Evolutionary conservation across 2,329 filamentous ascomycete species (phyloP).

Genomic region (Neurospora sp.): DNA sequence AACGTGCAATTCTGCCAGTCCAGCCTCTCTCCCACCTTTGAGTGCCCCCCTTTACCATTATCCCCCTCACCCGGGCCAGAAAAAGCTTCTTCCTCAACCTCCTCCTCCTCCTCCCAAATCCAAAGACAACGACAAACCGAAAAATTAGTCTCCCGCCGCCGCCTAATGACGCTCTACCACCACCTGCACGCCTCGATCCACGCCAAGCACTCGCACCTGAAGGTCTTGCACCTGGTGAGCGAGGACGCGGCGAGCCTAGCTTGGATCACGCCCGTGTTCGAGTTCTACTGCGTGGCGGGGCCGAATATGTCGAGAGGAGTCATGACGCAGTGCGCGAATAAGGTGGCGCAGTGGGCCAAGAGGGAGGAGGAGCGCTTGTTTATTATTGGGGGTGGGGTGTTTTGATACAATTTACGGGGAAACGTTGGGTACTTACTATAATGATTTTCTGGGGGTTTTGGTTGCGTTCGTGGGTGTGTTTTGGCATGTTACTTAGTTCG

Average conservation of each 20-base stretch:
- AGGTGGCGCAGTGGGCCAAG: slow-evolving; percentile 83
- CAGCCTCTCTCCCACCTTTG: slow-evolving; percentile 61
- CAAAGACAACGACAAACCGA: slow-evolving; percentile 9
- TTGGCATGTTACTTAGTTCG: neutral
- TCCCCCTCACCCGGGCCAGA: neutral
- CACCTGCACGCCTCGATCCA: slow-evolving; percentile 79
- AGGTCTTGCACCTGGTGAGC: slow-evolving; percentile 71
- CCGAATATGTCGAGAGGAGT: slow-evolving; percentile 54
- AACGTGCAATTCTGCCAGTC: slow-evolving; percentile 97
- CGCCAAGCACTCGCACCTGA: slow-evolving; percentile 71
- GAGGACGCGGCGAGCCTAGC: slow-evolving; percentile 71
- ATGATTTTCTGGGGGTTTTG: neutral
- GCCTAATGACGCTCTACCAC: slow-evolving; percentile 76
- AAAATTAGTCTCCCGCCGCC: slow-evolving; percentile 49
- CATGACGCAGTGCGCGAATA: slow-evolving; percentile 77
- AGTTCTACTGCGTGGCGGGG: slow-evolving; percentile 90
- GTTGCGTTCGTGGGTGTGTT: neutral
- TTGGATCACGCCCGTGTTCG: slow-evolving; percentile 85
- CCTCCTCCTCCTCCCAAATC: no score
- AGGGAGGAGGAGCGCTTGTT: slow-evolving; percentile 89
- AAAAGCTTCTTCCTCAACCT: neutral
- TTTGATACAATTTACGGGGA: slow-evolving; percentile 26
- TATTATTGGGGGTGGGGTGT: slow-evolving; percentile 94
- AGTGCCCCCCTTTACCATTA: neutral
- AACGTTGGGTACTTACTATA: neutral